Base-by-base conservation (phyloP, 371 early-diverging fungal genomes). In the Mortierella sp. region DNA sequence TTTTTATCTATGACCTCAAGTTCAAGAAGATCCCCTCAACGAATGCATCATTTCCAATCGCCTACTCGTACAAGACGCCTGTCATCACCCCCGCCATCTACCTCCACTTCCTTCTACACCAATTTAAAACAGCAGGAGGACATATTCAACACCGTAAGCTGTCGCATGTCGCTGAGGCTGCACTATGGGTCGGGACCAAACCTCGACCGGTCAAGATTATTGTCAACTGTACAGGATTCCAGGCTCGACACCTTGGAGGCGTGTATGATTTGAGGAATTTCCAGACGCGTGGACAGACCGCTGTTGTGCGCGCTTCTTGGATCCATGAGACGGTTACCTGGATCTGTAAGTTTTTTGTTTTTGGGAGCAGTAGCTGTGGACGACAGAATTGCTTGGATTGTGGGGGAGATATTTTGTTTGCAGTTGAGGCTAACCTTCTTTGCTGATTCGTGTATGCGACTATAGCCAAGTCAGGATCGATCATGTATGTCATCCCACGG, bases 401-500 rank as follows among this genome's bases (percentile, higher is more conserved):
- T 58, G 47, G 14, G 28, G 70, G 9, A 5, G 45, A 28, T 5
- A 19, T 47, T 54, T 42, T 28, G 48, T 38, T 6, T 9, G 38
- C 9, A 5, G 0, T 13, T 65, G 48, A 71, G 21, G 24, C 74
- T 74, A 28, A 74, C 45, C 4, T 16, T 57, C n/a, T 74, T 74
- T 38, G 28, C 26, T 26, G 38, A n/a, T 7, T 21, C 9, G 34
- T 14, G 19, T 63, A 28, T 31, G 31, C 8, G 19, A n/a, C 81
- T 16, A 16, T 77, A 82, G 81, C 86, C 47, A 79, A 80, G 70
- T 77, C 48, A 10, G 83, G 84, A 58, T 74, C 89, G 38, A 88
- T 93, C 50, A 93, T 92, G 44, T 97, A 97, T 88, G 83, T 96
- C 21, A 97, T 97, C 73, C 96, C 97, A 19, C 90, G 96, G 26